phyloP scores from a whole-genome alignment of 192 early-diverging fungal species.

The Mortierella alpina region DNA sequence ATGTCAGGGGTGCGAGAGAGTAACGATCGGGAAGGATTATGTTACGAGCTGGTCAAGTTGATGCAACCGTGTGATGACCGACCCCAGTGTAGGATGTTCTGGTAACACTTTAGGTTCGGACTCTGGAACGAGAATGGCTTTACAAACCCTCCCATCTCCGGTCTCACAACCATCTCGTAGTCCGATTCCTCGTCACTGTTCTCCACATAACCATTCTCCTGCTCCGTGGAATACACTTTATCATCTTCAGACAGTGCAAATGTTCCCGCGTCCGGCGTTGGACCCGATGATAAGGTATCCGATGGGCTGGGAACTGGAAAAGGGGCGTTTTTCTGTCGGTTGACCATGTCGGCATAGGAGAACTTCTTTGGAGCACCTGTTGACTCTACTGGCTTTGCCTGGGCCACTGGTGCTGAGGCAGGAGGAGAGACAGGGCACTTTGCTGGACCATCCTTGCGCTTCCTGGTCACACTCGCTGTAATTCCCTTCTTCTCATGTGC shows the following conservation, averaged over 20 bases:
- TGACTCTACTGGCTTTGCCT: neutral
- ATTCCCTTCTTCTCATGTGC: no score
- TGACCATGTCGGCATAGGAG: slow-evolving; percentile 25
- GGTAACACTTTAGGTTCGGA: slow-evolving; percentile 1
- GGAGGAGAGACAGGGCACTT: neutral
- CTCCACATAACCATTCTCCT: neutral
- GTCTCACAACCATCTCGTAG: neutral
- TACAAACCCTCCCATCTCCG: neutral
- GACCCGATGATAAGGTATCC: neutral
- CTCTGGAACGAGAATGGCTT: slow-evolving; percentile 31
- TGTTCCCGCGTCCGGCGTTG: no score
- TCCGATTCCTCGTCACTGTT: neutral
- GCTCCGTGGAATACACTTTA: neutral
- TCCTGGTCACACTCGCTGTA: no score
- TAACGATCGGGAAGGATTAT: neutral
- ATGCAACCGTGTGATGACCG: slow-evolving; percentile 36
- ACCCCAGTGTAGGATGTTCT: slow-evolving; percentile 39
- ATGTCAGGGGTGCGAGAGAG: neutral
- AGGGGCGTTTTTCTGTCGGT: neutral
- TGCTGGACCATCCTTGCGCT: neutral
- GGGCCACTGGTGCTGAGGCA: neutral
- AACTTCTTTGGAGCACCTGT: slow-evolving; percentile 11
- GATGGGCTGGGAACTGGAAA: neutral
- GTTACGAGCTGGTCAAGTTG: slow-evolving; percentile 23
- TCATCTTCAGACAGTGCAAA: no score